Base-by-base conservation (phyloP, 2,329 filamentous ascomycete genomes). In the Aspergillus amoenus region DNA sequence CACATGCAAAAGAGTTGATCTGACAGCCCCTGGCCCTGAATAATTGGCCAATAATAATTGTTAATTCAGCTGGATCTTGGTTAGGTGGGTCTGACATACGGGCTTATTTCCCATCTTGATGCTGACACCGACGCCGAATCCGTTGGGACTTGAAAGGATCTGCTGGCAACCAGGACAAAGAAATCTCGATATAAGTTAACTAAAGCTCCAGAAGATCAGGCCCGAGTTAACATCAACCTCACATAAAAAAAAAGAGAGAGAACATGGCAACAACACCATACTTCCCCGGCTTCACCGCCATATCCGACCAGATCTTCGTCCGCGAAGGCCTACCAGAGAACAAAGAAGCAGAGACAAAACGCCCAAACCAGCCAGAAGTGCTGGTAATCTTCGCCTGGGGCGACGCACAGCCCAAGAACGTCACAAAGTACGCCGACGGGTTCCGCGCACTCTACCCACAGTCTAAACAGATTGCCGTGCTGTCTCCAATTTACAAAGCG, bases 361-460 rank as follows among this genome's bases (percentile, higher is more conserved):
- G 11, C 15, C n/a, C 34, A n/a, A n/a, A 15, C 15, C 39, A 46
- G 2, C 40, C 42, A 15, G 8, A 34, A 13, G 24, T 24, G 0
- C 30, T 56, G 4, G 22, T 56, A 18, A 56, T 56, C 5, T 56
- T 51, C 32, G 41, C 27, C 47, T 56, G 54, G 54, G 54, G 54
- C 9, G 46, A 56, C 42, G 40, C 54, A 2, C 41, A 30, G 6
- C 54, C 54, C 6, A 56, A 52, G 13, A 17, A 43, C 8, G n/a
- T 56, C 30, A 22, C 37, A 15, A 56, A 56, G 34, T 56, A 56
- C 32, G 42, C 54, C 18, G 47, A 45, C 18, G 54, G 54, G 2
- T 56, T 50, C 47, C 27, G 30, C 21, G n/a, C 30, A 4, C 47
- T 56, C 1, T 52, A 40, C 32, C 54, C 54, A 1, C 13, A 21